These are phyloP conservation scores for Santalum album DNA, from an alignment of 164 flowering plant species.

Conservation along the genomic window DNA sequence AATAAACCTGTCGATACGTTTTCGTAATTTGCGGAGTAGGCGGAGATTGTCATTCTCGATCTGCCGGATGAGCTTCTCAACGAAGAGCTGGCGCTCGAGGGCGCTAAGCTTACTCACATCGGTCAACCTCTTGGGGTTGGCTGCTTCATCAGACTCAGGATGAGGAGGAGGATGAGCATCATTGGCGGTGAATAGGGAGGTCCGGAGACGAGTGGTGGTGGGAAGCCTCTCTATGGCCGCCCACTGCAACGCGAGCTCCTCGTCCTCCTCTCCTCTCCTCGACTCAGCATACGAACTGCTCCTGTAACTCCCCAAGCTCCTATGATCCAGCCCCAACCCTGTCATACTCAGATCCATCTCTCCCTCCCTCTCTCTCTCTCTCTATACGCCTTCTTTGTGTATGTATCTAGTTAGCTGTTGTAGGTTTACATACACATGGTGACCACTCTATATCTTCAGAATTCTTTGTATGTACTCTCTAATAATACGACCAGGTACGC, in stretches of 20 bases:
- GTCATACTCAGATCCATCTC: neutral
- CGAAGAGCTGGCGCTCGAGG: slow-evolving; percentile 32
- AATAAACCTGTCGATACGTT: slow-evolving; percentile 41
- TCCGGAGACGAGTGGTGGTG: slow-evolving; percentile 20
- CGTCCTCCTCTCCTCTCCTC: slow-evolving; percentile 9
- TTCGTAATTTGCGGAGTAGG: slow-evolving; percentile 35
- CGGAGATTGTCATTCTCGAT: slow-evolving; percentile 47
- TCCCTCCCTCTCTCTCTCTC: neutral
- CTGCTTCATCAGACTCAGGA: neutral
- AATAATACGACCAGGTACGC: too few relatives aligned
- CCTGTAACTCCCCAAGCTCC: neutral
- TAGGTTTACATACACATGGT: too few relatives aligned
- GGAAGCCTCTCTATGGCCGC: slow-evolving; percentile 38
- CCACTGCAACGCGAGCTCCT: slow-evolving; percentile 25
- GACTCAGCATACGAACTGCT: neutral
- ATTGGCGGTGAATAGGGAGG: slow-evolving; percentile 14
- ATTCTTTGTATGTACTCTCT: too few relatives aligned
- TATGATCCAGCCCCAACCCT: neutral
- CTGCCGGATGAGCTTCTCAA: slow-evolving; percentile 50
- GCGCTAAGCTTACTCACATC: slow-evolving; percentile 33
- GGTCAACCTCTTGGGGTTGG: slow-evolving; percentile 3
- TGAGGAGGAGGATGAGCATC: too few relatives aligned
- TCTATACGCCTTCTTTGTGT: neutral
- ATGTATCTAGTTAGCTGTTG: too few relatives aligned
- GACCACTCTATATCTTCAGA: too few relatives aligned